Percentiles rank a stretch among this genome's conserved stretches.
These are phyloP conservation scores for Cutaneotrichosporon sp. DNA, from an alignment of 1,284 basidiomycete genomes.

Conservation along the genomic window DNA sequence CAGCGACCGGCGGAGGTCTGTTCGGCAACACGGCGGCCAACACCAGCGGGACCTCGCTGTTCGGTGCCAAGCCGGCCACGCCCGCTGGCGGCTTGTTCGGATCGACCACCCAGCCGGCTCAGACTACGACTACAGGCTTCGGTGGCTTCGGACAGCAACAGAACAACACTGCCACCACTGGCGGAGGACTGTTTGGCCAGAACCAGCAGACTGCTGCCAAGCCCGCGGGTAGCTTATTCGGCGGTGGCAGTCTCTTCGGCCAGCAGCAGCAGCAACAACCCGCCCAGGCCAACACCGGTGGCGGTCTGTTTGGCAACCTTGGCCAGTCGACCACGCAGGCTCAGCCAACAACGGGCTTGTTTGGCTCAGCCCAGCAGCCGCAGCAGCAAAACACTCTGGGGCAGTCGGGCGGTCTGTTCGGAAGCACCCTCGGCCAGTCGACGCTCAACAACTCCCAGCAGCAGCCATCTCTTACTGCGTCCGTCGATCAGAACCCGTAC, in stretches of 20 bases:
- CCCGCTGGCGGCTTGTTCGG: conserved; percentile 31
- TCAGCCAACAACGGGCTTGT: conserved; percentile 23
- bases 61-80: conserved; percentile 40
- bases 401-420: conserved; percentile 26
- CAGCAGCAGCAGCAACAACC: conserved; percentile 41
- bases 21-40: conserved; percentile 45
- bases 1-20: conserved; percentile 32
- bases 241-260: conserved; percentile 28
- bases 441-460: conserved; percentile 28
- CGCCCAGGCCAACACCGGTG: conserved; percentile 6
- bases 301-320: conserved; percentile 17
- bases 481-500: conserved; percentile 83
- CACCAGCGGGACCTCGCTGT: conserved; percentile 52
- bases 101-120: conserved; percentile 16
- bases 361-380: conserved; percentile 25
- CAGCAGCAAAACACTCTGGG: conserved; percentile 14
- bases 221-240: conserved; percentile 20
- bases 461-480: conserved; percentile 61
- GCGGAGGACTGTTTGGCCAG: conserved; percentile 22
- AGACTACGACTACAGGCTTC: conserved; percentile 12
- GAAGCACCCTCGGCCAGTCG: conserved; percentile 36
- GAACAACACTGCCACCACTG: conserved; percentile 5
- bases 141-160: conserved; percentile 29
- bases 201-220: not conserved
- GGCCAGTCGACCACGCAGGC: conserved; percentile 6